phyloP scores from a whole-genome alignment of 371 early-diverging fungal species.

The Rhizopus arrhizus region DNA sequence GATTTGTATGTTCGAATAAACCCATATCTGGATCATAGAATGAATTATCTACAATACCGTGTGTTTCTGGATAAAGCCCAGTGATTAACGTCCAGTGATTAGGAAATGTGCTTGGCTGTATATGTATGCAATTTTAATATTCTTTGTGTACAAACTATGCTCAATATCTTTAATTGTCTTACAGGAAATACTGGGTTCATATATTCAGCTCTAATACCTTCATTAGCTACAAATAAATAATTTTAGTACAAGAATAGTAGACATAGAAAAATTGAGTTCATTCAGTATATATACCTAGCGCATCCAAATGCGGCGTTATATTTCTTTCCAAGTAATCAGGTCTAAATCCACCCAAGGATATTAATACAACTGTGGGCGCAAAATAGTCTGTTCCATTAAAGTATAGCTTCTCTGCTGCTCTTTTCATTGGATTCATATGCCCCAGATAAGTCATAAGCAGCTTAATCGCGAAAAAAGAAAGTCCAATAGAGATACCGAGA shows the following conservation, averaged over 20 bases:
- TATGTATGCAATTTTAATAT: not conserved
- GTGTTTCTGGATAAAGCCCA: constrained; percentile 88
- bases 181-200: constrained; percentile 82
- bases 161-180: constrained; percentile 5
- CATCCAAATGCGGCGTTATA: constrained; percentile 67
- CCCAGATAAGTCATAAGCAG: constrained; percentile 22
- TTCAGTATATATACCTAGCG: constrained; percentile 51
- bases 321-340: constrained; percentile 82
- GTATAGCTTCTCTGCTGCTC: constrained; percentile 35
- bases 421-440: constrained; percentile 13
- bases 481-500: constrained; percentile 28
- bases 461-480: constrained; percentile 33
- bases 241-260: not conserved
- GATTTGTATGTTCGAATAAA: constrained; percentile 76
- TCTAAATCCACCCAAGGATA: constrained; percentile 90
- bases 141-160: not conserved
- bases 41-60: constrained; percentile 91
- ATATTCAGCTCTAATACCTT: constrained; percentile 60
- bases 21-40: constrained; percentile 81
- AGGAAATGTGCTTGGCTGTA: constrained; percentile 81
- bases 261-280: not conserved
- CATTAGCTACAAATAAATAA: constrained; percentile 25
- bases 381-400: constrained; percentile 73
- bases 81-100: constrained; percentile 94
- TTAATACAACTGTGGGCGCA: constrained; percentile 75